Base-by-base conservation (phyloP, 306 rosid genomes). In the Gastrolobium villosum region DNA sequence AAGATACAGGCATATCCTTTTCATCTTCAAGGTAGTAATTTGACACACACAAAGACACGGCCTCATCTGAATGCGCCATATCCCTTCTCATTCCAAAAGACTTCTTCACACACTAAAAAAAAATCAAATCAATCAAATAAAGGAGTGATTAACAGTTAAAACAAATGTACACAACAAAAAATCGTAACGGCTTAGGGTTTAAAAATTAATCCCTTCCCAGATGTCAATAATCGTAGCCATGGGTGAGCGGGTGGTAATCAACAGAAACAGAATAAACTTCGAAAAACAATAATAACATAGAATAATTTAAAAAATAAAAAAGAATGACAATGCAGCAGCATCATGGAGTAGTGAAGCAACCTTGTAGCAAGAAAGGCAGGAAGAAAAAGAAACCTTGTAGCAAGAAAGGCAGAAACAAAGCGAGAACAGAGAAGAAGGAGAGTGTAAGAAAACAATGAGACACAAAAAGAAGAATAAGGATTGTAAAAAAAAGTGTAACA, bases 1-100 rank as follows among this genome's bases (percentile, higher is more conserved):
- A 89, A 2, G 90, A 87, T 15, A 91, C 76, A 1, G 89, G 96
- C 26, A 62, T 85, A 0, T 82, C 80, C 3, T 82, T 77, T 0
- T 86, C 83, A 30, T 91, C 97, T 50, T 36, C 81, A 5, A 95
- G 88, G 79, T 95, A 77, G 77, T 95, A 95, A 82, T 89, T 84
- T 0, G 90, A 79, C 31, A 95, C 92, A 10, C 67, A 57, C 3
- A 43, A 15, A 3, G 70, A 84, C 65, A 67, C 70, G 10, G 32
- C 77, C 65, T 61, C 74, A 8, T 85, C 96, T 2, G 88, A 89
- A 9, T 85, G 73, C 0, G 75, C 82, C 94, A 88, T 90, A 20
- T 3, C 52, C 74, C 37, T 35, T 59, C 67, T 81, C 79, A 63
- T 84, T 74, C 59, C 63, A 48, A 48, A 46, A 57, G 53, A 55